phyloP scores from a whole-genome alignment of 805 yeast species.

The Lipomyces mesembrius region DNA sequence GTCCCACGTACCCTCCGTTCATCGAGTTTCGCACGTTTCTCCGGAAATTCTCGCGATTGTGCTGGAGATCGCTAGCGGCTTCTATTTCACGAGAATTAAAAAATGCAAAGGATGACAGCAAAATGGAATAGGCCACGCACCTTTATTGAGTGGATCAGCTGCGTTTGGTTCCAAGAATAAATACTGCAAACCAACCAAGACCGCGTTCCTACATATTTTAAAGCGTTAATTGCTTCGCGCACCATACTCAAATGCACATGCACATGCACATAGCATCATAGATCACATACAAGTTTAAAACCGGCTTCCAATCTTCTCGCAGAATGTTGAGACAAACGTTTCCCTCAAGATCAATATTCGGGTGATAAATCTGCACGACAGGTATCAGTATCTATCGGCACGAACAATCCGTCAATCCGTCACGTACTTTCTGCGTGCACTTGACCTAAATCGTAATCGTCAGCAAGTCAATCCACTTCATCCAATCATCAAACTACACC shows the following conservation, averaged over 20 bases:
- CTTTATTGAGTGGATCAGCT: conserved; percentile 88
- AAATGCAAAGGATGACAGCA: background rate
- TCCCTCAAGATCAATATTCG: conserved; percentile 88
- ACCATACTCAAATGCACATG: background rate
- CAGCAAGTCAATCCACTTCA: background rate
- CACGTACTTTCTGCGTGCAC: conserved; percentile 41
- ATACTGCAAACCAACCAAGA: conserved; percentile 82
- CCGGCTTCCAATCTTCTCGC: conserved; percentile 97
- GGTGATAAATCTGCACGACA: conserved; percentile 74
- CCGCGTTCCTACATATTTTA: conserved; percentile 54
- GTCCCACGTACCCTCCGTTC: conserved; percentile 70
- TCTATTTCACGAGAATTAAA: conserved; percentile 18
- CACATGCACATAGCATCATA: background rate
- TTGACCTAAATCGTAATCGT: conserved; percentile 35
- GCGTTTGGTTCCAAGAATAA: conserved; percentile 90
- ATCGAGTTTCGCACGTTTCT: conserved; percentile 64
- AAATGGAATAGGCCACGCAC: conserved; percentile 20
- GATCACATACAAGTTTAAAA: conserved; percentile 59
- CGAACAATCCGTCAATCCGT: background rate
- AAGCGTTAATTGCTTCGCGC: background rate
- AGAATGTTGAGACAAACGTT: conserved; percentile 89
- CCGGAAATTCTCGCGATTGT: conserved; percentile 54
- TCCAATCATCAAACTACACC: background rate
- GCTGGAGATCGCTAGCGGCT: conserved; percentile 44
- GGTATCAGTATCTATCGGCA: background rate